Conservation (phyloP, 176 grass and related monocot genomes). For the barley (Hordeum vulgare) region DNA sequence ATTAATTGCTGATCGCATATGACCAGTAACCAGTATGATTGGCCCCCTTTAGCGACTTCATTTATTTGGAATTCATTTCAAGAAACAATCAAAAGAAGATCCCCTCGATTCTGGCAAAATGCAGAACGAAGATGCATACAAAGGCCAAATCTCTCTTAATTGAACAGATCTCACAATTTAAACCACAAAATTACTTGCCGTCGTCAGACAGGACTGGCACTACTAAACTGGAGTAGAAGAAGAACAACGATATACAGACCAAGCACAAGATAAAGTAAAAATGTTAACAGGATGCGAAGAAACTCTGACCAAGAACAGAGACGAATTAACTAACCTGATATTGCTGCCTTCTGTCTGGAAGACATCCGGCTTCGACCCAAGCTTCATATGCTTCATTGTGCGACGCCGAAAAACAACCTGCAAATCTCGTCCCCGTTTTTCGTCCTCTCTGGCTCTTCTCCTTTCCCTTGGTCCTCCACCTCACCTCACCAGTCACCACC, state of each 20-base stretch:
- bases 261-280: not conserved
- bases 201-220: not conserved
- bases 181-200: not conserved
- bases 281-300: not conserved
- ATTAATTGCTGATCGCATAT: not conserved
- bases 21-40: conserved; percentile 13
- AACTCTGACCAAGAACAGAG: not conserved
- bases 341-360: conserved; percentile 74
- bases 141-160: conserved; percentile 9
- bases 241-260: conserved; percentile 8
- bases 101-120: not conserved
- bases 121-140: not conserved
- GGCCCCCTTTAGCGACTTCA: not conserved
- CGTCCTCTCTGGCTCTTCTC: not conserved
- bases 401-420: not conserved
- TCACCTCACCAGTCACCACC: conserved; percentile 12
- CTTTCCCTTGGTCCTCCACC: conserved; percentile 11
- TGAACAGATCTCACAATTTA: conserved; percentile 25
- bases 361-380: conserved; percentile 91
- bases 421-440: not conserved
- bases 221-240: not conserved
- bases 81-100: not conserved
- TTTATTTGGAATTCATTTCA: conserved; percentile 2
- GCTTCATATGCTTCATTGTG: conserved; percentile 99
- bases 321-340: conserved; percentile 58